Base-by-base conservation (phyloP, 2,329 filamentous ascomycete genomes). In the Byssochlamys sp. region DNA sequence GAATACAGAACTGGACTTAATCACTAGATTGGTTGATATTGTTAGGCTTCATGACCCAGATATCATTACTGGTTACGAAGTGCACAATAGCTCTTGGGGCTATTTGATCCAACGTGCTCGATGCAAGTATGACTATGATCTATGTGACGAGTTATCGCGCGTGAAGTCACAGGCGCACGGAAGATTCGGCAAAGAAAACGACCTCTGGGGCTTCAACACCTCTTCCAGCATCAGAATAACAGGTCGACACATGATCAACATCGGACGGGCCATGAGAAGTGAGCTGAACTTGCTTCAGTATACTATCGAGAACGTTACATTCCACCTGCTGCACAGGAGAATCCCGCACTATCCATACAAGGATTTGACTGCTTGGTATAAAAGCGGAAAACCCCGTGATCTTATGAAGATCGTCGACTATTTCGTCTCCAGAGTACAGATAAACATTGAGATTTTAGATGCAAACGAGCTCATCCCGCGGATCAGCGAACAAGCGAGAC, bases 191-290 rank as follows among this genome's bases (percentile, higher is more conserved):
- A 95, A 90, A 71, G 89, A 95, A 26, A 85, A 84, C 54, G 91
- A 96, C 70, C 82, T 84, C 62, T 97, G 92, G 92, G 92, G 91
- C 0, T 96, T 95, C 76, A 94, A 90, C 61, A 91, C 91, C 56
- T 95, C 91, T 0, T 96, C 91, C 1, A 92, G 90, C 2, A 91
- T 97, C 63, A 85, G 86, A 57, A 84, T 99, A n/a, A 96, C 91
- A 0, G 94, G 94, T 4, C 83, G 94, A 60, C 92, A 97, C 69
- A 90, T 95, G 80, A 91, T 99, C 76, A 97, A 97, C 65, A 88
- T 97, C 52, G 97, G 94, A 91, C 84, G 92, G 65, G 91, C 91
- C 0, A 96, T 99, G 91, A 84, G 90, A 58, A 84, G 87, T n/a
- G 92, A 96, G 73, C 75, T 99, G 28, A 95, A 91, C 64, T 77